Evolutionary conservation across 164 flowering plant genomes (phyloP).

Genomic region (Annona squamosa): DNA sequence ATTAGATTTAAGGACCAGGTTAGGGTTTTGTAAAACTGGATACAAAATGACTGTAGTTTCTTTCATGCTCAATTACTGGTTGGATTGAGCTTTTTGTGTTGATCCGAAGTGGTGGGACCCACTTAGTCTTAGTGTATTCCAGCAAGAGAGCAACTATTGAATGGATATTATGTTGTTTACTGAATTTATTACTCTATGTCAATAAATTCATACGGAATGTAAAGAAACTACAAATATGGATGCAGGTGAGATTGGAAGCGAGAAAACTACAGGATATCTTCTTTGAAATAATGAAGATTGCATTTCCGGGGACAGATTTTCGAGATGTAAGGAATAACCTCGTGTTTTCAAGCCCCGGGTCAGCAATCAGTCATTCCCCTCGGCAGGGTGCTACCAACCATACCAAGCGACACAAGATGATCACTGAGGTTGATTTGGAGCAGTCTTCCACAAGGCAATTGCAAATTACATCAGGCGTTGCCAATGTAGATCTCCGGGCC

Average conservation of each 20-base stretch:
- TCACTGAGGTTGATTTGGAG: conserved; percentile 53
- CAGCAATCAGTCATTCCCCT: conserved; percentile 40
- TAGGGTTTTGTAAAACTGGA: no score
- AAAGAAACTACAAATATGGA: background rate
- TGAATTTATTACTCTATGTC: no score
- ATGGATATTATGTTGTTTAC: no score
- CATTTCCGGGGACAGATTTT: conserved; percentile 79
- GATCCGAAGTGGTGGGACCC: no score
- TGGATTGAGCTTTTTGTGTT: no score
- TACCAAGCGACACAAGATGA: conserved; percentile 47
- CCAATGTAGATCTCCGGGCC: conserved; percentile 35
- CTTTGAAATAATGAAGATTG: conserved; percentile 71
- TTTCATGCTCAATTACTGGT: no score
- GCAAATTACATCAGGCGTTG: conserved; percentile 26
- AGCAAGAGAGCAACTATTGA: no score
- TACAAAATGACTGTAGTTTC: no score
- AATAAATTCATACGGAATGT: no score
- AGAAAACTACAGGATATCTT: conserved; percentile 84
- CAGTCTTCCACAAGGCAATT: conserved; percentile 28
- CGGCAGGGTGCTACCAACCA: conserved; percentile 30
- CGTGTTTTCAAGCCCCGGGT: conserved; percentile 45
- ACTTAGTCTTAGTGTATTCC: no score
- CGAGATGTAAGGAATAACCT: conserved; percentile 57
- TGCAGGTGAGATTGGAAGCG: conserved; percentile 85
- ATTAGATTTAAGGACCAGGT: no score